Base-by-base conservation (phyloP, 179 eudicot genomes). In the Camellia oleifera region DNA sequence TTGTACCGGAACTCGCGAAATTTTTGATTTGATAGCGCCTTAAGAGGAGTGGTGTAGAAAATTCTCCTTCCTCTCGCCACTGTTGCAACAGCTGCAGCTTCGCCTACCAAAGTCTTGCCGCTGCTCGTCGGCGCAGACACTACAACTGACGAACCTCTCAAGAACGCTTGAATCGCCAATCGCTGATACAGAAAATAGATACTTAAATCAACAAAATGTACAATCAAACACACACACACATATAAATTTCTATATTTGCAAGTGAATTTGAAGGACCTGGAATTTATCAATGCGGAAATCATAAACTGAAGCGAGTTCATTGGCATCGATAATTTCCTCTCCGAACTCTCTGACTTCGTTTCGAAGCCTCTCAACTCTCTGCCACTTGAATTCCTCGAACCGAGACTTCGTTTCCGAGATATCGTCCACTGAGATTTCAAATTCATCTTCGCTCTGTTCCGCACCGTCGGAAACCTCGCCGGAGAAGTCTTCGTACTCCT, bases 81-180 rank as follows among this genome's bases (percentile, higher is more conserved):
- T 0, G 99, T 94, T 5, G 97, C 98, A 71, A 91, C 97, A 0
- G 98, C 98, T 2, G 98, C 99, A 74, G 97, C 95, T 88, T 97
- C 99, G 0, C 98, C 99, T 74, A 94, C 92, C 82, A 97, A 90
- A 5, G 99, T 97, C 83, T 97, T 97, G 54, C 99, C 99, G 76
- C 97, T 90, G 79, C 99, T 97, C 63, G 99, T 97, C 7, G 99
- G 99, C 7, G 99, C 99, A 65, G 99, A 94, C 80, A 97, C 99
- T 83, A 97, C 94, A 79, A 97, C 98, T 13, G 99, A 97, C 10
- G 95, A 94, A 69, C 99, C 98, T 86, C 88, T 89, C 80, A 97
- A 79, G 84, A 97, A 97, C 14, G 99, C 98, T 86, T 93, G 84
- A 73, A 94, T 91, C 3, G 98, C 94, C 80, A 83, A 79, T 79